phyloP scores from a whole-genome alignment of 805 yeast genomes.

The Cyberlindnera petersonii region DNA sequence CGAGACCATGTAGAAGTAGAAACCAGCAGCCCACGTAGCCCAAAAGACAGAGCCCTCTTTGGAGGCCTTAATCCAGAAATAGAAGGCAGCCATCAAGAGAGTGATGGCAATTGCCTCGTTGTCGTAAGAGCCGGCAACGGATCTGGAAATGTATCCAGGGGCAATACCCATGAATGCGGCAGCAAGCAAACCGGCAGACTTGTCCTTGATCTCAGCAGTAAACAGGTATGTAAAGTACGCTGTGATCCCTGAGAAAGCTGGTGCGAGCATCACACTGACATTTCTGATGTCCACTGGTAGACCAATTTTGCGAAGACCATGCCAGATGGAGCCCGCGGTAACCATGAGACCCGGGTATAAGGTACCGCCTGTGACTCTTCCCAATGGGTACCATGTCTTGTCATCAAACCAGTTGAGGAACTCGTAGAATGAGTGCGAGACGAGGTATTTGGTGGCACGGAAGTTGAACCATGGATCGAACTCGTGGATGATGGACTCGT shows the following conservation, averaged over 20 bases:
- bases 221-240: conserved; percentile 85
- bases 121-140: conserved; percentile 98
- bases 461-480: conserved; percentile 97
- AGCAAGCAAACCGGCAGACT: conserved; percentile 84
- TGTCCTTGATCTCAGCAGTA: conserved; percentile 85
- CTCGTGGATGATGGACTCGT: conserved; percentile 95
- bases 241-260: conserved; percentile 91
- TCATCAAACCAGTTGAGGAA: conserved; percentile 98
- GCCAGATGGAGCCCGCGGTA: conserved; percentile 89
- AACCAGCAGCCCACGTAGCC: conserved; percentile 78
- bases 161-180: conserved; percentile 97
- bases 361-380: conserved; percentile 99
- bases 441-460: conserved; percentile 92
- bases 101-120: conserved; percentile 99
- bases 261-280: conserved; percentile 93
- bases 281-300: conserved; percentile 93
- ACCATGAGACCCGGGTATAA: conserved; percentile 98
- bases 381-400: conserved; percentile 98
- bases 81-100: conserved; percentile 90
- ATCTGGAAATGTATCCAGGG: conserved; percentile 96
- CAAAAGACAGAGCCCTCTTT: conserved; percentile 86
- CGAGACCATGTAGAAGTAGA: conserved; percentile 96
- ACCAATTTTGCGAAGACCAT: conserved; percentile 55
- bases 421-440: conserved; percentile 77
- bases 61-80: conserved; percentile 91